Percentiles rank a stretch among this genome's conserved stretches.
phyloP scores from a whole-genome alignment of 2,329 filamentous ascomycete species.

The Ploettnerulaceae sp. region DNA sequence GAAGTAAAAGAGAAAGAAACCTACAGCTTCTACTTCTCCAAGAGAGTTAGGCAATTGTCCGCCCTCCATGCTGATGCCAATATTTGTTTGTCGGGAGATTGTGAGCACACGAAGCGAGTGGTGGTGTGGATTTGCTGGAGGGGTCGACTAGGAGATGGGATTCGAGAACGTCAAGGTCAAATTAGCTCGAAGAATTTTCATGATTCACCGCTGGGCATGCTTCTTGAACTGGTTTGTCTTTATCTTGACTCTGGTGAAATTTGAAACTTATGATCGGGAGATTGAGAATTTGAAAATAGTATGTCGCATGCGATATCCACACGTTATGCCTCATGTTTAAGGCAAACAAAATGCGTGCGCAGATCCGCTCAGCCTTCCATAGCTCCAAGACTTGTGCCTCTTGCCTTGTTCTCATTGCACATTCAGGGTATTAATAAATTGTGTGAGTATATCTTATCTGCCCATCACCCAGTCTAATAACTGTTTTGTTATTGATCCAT shows the following conservation, averaged over 20 bases:
- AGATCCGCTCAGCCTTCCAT: background rate
- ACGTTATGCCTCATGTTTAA: background rate
- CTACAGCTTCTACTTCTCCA: constrained; percentile 31
- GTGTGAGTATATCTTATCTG: background rate
- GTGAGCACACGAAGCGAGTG: constrained; percentile 10
- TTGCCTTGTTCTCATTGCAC: background rate
- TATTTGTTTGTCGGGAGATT: constrained; percentile 13
- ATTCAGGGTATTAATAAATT: background rate
- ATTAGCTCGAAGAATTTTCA: background rate
- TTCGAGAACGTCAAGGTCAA: too few species aligned
- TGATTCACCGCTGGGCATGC: background rate
- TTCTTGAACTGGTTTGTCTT: too few species aligned
- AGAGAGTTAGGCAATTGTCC: constrained; percentile 28
- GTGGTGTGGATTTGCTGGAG: too few species aligned
- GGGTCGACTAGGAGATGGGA: background rate
- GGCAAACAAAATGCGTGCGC: background rate
- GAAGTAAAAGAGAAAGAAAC: constrained; percentile 8
- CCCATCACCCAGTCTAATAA: background rate
- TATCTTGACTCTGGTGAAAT: too few species aligned
- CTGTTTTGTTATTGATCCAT: background rate
- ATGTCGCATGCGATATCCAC: background rate
- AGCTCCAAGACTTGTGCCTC: constrained; percentile 4
- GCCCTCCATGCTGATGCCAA: constrained; percentile 16
- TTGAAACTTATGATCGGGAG: too few species aligned
- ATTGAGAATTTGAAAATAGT: too few species aligned